A percentile compares a stretch with the other conserved stretches of the same genome.
Conservation (phyloP, 352 stramenopile genomes). For the Phytophthora parvispora region DNA sequence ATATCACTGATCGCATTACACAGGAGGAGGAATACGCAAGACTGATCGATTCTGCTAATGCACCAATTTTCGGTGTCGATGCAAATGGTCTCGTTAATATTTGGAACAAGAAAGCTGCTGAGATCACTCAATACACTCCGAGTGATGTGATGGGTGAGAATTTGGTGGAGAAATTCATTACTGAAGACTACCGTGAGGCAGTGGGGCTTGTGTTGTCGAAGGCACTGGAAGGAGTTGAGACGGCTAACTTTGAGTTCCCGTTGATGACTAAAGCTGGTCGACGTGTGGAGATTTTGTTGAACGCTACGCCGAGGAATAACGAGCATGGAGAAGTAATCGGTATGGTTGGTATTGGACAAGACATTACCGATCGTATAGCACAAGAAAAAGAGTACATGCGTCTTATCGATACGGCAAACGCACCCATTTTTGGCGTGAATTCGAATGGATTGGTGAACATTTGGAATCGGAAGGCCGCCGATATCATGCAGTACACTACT, state of each 20-base stretch:
- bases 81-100: constrained; percentile 66
- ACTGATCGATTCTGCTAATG: constrained; percentile 78
- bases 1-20: constrained; percentile 68
- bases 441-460: constrained; percentile 75
- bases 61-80: constrained; percentile 82
- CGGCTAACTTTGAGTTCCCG: constrained; percentile 80
- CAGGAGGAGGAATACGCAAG: constrained; percentile 76
- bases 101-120: constrained; percentile 70
- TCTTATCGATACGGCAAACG: constrained; percentile 88
- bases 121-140: constrained; percentile 63
- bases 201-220: constrained; percentile 56
- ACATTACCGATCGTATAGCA: constrained; percentile 67
- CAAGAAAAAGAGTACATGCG: constrained; percentile 84
- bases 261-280: constrained; percentile 78
- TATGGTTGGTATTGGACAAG: constrained; percentile 75
- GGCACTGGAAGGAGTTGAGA: constrained; percentile 55
- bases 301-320: constrained; percentile 67
- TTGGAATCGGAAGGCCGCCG: constrained; percentile 80
- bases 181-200: constrained; percentile 57
- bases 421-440: constrained; percentile 84
- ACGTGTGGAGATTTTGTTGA: constrained; percentile 82
- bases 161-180: constrained; percentile 71
- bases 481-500: constrained; percentile 82
- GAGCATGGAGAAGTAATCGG: constrained; percentile 71
- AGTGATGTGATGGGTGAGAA: constrained; percentile 70